Base-by-base conservation (phyloP, 2,329 filamentous ascomycete genomes). In the Fusarium sp. region DNA sequence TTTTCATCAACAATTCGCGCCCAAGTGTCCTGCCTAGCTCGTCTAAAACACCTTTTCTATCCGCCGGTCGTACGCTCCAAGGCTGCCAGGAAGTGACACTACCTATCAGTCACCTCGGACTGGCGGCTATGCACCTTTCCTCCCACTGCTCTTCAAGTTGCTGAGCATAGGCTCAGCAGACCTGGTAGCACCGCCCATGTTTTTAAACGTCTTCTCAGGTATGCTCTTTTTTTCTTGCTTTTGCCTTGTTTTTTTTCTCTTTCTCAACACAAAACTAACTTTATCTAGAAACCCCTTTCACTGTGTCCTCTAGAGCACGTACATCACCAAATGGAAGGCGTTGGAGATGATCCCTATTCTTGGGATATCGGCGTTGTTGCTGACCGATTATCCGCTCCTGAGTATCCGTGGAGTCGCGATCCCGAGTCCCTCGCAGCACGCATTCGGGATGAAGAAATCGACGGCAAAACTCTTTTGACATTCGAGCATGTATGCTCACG, bases 331-430 rank as follows among this genome's bases (percentile, higher is more conserved):
- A 78, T 79, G 78, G 75, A 74, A 27, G 68, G 50, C 20, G 19
- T 54, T 19, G 30, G 39, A 47, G 75, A 79, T 56, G 92, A 97
- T 78, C 93, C 93, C n/a, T 91, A 89, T 77, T 74, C 84, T 54
- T 97, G 93, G 93, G 85, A 85, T 35, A 82, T 89, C 32, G 87
- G 91, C 37, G 84, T 88, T 35, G 87, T 96, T 13, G 85, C 91
- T 11, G 76, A 82, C 17, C 88, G 90, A 72, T 82, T 96, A 5
- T 93, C 90, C 74, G 82, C 84, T 22, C 73, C 81, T 3, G 74
- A 81, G 5, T 81, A 81, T 47, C 83, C 86, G 11, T 87, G 85
- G 84, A 78, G 78, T 47, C 77, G 74, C 6, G 82, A 91, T 50
- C 78, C 84, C 0, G 72, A 73, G 0, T 49, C 75, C 0, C 82